phyloP scores from a whole-genome alignment of 148 eudicot species.

The Chenopodium berlandieri region DNA sequence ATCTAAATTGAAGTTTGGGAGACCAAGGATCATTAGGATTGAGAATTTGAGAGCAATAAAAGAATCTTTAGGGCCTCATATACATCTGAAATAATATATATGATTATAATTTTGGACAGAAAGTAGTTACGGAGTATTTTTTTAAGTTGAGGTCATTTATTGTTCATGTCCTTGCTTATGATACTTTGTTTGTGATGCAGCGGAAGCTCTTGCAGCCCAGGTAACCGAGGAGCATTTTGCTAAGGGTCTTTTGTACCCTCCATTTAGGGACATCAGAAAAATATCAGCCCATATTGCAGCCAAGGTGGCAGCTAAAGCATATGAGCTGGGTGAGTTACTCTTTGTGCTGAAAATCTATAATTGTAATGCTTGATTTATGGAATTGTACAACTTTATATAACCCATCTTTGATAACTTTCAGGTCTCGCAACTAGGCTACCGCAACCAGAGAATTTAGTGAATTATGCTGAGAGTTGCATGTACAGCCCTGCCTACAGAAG shows the following conservation, averaged over 20 bases:
- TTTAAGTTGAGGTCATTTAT: not conserved
- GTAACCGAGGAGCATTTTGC: slow-evolving; percentile 75
- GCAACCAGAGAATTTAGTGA: slow-evolving; percentile 59
- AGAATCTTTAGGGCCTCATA: too few species aligned
- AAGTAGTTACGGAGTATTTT: too few species aligned
- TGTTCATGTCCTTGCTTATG: not conserved
- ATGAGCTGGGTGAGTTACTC: slow-evolving; percentile 73
- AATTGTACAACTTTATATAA: not conserved
- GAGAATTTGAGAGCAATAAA: too few species aligned
- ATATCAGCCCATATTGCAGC: slow-evolving; percentile 97
- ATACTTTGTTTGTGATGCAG: slow-evolving; percentile 44
- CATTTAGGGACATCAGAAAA: slow-evolving; percentile 78
- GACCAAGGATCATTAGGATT: too few species aligned
- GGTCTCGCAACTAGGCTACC: slow-evolving; percentile 82
- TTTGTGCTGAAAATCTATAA: too few species aligned
- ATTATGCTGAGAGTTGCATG: slow-evolving; percentile 88
- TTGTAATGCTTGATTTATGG: not conserved
- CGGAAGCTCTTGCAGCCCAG: slow-evolving; percentile 84
- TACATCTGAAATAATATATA: not conserved
- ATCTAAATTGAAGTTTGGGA: too few species aligned
- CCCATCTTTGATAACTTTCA: slow-evolving; percentile 11
- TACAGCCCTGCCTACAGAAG: slow-evolving; percentile 74
- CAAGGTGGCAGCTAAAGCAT: slow-evolving; percentile 87
- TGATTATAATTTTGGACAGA: not conserved
- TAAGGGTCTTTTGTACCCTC: slow-evolving; percentile 88